phyloP scores from a whole-genome alignment of 2,329 filamentous ascomycete species.

The Aureobasidium sp. region DNA sequence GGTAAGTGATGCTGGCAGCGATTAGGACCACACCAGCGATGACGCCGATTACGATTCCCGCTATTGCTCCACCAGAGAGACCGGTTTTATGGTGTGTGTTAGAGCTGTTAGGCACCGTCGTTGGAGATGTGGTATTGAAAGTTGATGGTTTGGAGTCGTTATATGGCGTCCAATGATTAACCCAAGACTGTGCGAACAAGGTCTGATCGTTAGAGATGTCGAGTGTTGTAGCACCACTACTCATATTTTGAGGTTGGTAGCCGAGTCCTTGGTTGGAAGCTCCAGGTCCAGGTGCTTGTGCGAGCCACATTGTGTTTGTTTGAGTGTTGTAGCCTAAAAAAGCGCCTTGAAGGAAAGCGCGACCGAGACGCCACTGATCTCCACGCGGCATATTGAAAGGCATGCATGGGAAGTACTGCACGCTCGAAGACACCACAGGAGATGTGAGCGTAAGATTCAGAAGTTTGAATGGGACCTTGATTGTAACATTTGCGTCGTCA shows the following conservation, averaged over 20 bases:
- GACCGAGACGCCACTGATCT: slow-evolving; percentile 29
- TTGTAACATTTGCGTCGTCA: slow-evolving; percentile 24
- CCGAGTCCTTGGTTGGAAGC: not conserved
- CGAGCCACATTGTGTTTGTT: slow-evolving; percentile 28
- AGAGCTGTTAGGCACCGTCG: not conserved
- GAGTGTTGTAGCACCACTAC: not conserved
- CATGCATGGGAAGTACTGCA: not conserved
- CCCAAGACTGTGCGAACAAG: not conserved
- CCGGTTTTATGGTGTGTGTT: too few relatives aligned
- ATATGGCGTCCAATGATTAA: not conserved
- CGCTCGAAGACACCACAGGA: slow-evolving; percentile 31
- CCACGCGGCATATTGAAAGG: slow-evolving; percentile 15
- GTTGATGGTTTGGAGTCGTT: not conserved
- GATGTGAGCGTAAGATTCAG: slow-evolving; percentile 30
- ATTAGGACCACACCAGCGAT: too few relatives aligned
- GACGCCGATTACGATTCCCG: too few relatives aligned
- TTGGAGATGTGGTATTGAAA: not conserved
- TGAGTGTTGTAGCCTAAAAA: slow-evolving; percentile 37
- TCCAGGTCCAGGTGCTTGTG: slow-evolving; percentile 33
- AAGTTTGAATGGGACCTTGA: slow-evolving; percentile 34
- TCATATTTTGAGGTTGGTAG: not conserved
- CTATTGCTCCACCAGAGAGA: too few relatives aligned
- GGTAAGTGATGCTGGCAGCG: too few relatives aligned
- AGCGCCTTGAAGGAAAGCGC: slow-evolving; percentile 40
- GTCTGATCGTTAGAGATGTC: not conserved